A percentile compares a stretch with the other conserved stretches of the same genome.
Conservation (phyloP, 805 yeast genomes). For the Zygoascus tannicola region DNA sequence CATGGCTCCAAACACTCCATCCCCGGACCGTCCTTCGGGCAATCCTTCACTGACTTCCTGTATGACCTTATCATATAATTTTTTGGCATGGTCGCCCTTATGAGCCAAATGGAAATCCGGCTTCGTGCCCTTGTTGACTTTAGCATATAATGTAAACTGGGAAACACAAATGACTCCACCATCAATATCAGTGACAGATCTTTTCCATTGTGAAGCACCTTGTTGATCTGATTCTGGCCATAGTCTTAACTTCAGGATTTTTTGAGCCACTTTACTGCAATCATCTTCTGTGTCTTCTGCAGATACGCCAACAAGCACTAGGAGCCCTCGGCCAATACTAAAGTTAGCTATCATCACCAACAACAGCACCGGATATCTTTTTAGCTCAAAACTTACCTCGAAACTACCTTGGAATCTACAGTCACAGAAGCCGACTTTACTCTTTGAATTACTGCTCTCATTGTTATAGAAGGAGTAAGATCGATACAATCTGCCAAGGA, state of each 20-base stretch:
- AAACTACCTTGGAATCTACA: slow-evolving; percentile 61
- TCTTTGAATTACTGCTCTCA: slow-evolving; percentile 87
- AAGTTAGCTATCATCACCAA: neutral
- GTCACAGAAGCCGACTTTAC: slow-evolving; percentile 85
- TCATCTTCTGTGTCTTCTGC: slow-evolving; percentile 70
- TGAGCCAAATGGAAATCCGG: slow-evolving; percentile 94
- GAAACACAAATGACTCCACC: slow-evolving; percentile 78
- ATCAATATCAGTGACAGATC: slow-evolving; percentile 49
- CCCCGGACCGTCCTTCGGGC: slow-evolving; percentile 55
- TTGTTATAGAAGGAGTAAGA: no score
- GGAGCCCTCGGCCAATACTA: slow-evolving; percentile 58
- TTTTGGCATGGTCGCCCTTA: slow-evolving; percentile 52
- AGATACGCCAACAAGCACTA: slow-evolving; percentile 78
- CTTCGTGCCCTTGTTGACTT: slow-evolving; percentile 80
- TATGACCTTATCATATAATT: slow-evolving; percentile 41
- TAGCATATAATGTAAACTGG: slow-evolving; percentile 85
- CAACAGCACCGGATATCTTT: neutral
- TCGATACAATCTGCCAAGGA: no score
- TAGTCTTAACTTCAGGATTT: slow-evolving; percentile 53
- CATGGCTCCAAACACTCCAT: slow-evolving; percentile 94
- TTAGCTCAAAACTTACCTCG: slow-evolving; percentile 39
- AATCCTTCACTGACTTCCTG: slow-evolving; percentile 20
- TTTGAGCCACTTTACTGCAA: slow-evolving; percentile 56
- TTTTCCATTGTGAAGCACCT: slow-evolving; percentile 68
- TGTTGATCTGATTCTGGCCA: slow-evolving; percentile 59